phyloP scores from a whole-genome alignment of 139 green algal genomes.

The Asterochloris sp. region DNA sequence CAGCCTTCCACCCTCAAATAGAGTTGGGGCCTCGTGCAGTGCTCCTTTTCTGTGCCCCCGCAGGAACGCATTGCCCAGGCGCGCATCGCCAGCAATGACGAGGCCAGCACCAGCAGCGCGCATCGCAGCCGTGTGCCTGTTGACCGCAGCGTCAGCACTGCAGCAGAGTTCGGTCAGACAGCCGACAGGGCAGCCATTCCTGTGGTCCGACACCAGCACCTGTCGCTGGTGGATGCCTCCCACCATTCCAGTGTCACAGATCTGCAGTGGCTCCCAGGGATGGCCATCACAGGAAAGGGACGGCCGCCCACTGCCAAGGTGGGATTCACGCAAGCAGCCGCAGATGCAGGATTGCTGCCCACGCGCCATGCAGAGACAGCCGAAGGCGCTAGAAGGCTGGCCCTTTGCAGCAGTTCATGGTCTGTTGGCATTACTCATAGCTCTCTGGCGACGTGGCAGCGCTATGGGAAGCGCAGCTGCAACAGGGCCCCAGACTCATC shows the following conservation, averaged over 20 bases:
- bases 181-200: not conserved
- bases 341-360: not conserved
- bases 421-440: too few relatives aligned
- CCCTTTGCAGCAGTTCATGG: too few relatives aligned
- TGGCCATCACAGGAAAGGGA: constrained; percentile 46
- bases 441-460: too few relatives aligned
- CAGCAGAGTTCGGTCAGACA: constrained; percentile 1
- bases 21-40: not conserved
- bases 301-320: constrained; percentile 21
- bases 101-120: not conserved
- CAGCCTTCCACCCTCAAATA: too few relatives aligned
- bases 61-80: constrained; percentile 19
- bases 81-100: constrained; percentile 5
- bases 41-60: too few relatives aligned
- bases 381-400: too few relatives aligned
- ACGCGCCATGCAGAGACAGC: too few relatives aligned
- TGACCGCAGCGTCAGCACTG: not conserved
- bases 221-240: constrained; percentile 57
- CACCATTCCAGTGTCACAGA: constrained; percentile 67
- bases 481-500: too few relatives aligned
- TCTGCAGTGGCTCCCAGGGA: constrained; percentile 73
- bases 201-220: constrained; percentile 44
- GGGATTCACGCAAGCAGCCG: not conserved
- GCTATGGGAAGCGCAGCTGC: too few relatives aligned
- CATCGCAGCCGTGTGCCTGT: too few relatives aligned